Percentiles rank a stretch among this genome's conserved stretches.
Evolutionary conservation across 208 protist species (phyloP).

Genomic region (Angomonas ambiguus): DNA sequence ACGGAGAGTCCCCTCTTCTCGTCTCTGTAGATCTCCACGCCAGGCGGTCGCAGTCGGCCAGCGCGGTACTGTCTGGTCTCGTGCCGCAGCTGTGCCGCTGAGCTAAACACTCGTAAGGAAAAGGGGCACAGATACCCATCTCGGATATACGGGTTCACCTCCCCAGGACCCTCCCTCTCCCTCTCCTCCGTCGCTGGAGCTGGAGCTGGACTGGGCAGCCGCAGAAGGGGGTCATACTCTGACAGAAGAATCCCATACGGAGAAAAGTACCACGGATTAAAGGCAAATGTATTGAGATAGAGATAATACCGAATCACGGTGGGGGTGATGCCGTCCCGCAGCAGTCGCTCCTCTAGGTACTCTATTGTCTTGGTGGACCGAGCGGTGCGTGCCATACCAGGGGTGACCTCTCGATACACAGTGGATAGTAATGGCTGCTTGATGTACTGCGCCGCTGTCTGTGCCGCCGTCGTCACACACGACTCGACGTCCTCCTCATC

Average conservation of each 20-base stretch:
- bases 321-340: conserved; percentile 73
- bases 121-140: conserved; percentile 86
- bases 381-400: conserved; percentile 70
- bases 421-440: conserved; percentile 35
- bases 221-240: conserved; percentile 59
- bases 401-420: conserved; percentile 64
- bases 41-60: conserved; percentile 59
- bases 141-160: conserved; percentile 59
- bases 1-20: conserved; percentile 59
- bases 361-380: conserved; percentile 54
- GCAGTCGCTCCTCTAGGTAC: conserved; percentile 81
- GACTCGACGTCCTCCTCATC: neutral
- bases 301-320: conserved; percentile 78
- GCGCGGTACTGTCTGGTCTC: conserved; percentile 45
- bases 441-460: too few species aligned
- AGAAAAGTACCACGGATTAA: conserved; percentile 84
- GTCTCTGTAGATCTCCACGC: conserved; percentile 80
- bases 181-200: conserved; percentile 2
- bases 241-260: conserved; percentile 73
- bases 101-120: conserved; percentile 72
- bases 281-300: conserved; percentile 64
- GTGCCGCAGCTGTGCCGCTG: conserved; percentile 60
- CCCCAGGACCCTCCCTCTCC: neutral
- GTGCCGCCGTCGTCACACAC: neutral
- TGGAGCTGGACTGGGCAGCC: too few species aligned